Conservation (phyloP, 1,284 basidiomycete species). For the Neotropicomus parvogracilis region DNA sequence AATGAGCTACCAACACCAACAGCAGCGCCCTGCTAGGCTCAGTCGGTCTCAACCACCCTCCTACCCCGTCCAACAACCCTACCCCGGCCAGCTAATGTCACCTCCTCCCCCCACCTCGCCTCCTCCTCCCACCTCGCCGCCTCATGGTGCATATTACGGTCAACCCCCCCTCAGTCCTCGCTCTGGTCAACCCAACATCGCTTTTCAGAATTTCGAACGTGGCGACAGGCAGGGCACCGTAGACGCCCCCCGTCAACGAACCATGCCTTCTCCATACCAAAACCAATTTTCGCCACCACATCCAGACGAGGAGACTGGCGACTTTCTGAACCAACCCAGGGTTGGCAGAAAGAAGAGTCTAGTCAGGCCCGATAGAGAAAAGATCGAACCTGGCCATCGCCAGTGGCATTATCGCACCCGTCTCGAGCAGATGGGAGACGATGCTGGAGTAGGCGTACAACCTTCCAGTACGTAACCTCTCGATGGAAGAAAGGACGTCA, state of each 20-base stretch:
- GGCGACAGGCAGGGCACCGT: slow-evolving; percentile 59
- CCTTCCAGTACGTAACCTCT: slow-evolving; percentile 66
- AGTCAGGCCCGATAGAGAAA: slow-evolving; percentile 91
- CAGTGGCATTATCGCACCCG: slow-evolving; percentile 95
- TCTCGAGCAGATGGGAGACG: slow-evolving; percentile 77
- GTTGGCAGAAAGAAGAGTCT: slow-evolving; percentile 87
- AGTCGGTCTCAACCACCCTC: slow-evolving; percentile 39
- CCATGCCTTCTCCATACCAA: slow-evolving; percentile 54
- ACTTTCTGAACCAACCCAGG: slow-evolving; percentile 37
- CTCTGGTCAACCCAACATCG: slow-evolving; percentile 45
- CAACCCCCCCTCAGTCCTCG: slow-evolving; percentile 23
- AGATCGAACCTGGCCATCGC: slow-evolving; percentile 92
- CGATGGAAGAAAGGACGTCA: slow-evolving; percentile 6
- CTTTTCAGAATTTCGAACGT: slow-evolving; percentile 63
- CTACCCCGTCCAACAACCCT: slow-evolving; percentile 30
- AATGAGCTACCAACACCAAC: slow-evolving; percentile 44
- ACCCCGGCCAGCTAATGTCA: slow-evolving; percentile 12
- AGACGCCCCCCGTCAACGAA: slow-evolving; percentile 49
- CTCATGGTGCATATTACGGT: slow-evolving; percentile 30
- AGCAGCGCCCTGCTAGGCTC: slow-evolving; percentile 45
- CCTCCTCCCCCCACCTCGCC: slow-evolving; percentile 21
- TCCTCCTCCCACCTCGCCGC: slow-evolving; percentile 18
- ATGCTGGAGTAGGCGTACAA: slow-evolving; percentile 64
- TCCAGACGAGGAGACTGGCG: slow-evolving; percentile 50
- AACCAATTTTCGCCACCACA: slow-evolving; percentile 43